These are phyloP conservation scores for Pseudocercospora fuligena DNA, from an alignment of 2,329 filamentous ascomycete genomes.

Conservation along the genomic window DNA sequence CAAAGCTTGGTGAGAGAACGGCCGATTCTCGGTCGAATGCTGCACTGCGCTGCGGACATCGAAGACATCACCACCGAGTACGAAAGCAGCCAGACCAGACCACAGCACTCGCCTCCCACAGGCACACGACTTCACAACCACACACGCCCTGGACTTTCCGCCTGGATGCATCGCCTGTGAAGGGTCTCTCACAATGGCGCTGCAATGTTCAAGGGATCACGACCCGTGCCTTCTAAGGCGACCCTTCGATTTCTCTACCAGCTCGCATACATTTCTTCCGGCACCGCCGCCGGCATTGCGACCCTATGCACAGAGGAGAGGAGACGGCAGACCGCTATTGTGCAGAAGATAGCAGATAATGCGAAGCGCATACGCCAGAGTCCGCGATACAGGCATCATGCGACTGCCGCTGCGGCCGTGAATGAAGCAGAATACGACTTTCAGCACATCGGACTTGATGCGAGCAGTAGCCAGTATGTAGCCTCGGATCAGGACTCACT, in stretches of 20 bases:
- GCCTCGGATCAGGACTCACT: background rate
- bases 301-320: constrained; percentile 44
- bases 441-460: background rate
- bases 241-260: constrained; percentile 44
- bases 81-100: background rate
- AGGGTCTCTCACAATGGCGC: constrained; percentile 33
- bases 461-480: background rate
- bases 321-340: constrained; percentile 38
- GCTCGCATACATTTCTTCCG: constrained; percentile 46
- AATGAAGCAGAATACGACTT: background rate
- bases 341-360: constrained; percentile 44
- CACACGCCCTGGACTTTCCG: background rate
- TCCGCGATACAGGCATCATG: constrained; percentile 31
- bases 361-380: constrained; percentile 39
- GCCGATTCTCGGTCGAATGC: background rate
- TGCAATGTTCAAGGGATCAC: constrained; percentile 38
- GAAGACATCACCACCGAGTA: constrained; percentile 1
- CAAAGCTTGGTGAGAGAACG: background rate
- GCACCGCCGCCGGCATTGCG: constrained; percentile 42
- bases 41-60: background rate
- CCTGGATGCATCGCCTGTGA: constrained; percentile 27
- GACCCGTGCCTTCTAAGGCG: constrained; percentile 43
- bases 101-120: background rate
- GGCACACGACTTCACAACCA: background rate
- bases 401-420: background rate